These are phyloP conservation scores for Boletus eberwhitei DNA, from an alignment of 768 basidiomycete genomes.

Conservation along the genomic window DNA sequence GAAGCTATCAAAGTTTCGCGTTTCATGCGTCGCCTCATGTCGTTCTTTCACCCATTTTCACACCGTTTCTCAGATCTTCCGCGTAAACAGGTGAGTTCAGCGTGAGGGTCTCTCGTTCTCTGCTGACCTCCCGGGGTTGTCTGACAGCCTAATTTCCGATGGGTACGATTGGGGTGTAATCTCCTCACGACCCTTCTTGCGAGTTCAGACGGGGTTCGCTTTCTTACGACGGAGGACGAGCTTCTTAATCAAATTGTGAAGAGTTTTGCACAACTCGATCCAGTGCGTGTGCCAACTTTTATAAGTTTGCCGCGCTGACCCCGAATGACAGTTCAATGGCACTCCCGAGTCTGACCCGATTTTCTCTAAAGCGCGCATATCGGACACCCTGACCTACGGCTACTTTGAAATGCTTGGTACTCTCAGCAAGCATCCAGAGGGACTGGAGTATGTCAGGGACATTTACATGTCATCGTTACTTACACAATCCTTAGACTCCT, in stretches of 20 bases:
- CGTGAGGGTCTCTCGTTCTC: neutral
- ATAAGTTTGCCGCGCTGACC: neutral
- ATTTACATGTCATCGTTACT: neutral
- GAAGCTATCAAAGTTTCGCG: slow-evolving; percentile 90
- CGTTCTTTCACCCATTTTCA: slow-evolving; percentile 89
- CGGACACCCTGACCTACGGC: slow-evolving; percentile 81
- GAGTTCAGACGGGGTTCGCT: slow-evolving; percentile 79
- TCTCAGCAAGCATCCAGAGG: slow-evolving; percentile 84
- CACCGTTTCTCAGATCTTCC: slow-evolving; percentile 85
- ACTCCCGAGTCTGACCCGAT: slow-evolving; percentile 71
- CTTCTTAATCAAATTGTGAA: slow-evolving; percentile 80
- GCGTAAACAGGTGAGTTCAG: slow-evolving; percentile 52
- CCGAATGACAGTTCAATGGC: slow-evolving; percentile 57
- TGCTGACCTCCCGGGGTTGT: neutral
- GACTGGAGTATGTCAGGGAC: slow-evolving; percentile 67
- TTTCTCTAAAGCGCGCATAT: slow-evolving; percentile 80
- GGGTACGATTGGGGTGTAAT: slow-evolving; percentile 82
- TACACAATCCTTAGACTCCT: slow-evolving; percentile 53
- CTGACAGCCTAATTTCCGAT: slow-evolving; percentile 68
- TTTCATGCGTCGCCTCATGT: slow-evolving; percentile 86
- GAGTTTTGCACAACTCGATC: slow-evolving; percentile 89
- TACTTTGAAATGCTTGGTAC: slow-evolving; percentile 96
- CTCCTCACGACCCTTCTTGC: slow-evolving; percentile 80
- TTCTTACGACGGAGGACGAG: slow-evolving; percentile 78
- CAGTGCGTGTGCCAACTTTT: slow-evolving; percentile 47